phyloP scores from a whole-genome alignment of 306 rosid species.

The Fragaria iinumae region DNA sequence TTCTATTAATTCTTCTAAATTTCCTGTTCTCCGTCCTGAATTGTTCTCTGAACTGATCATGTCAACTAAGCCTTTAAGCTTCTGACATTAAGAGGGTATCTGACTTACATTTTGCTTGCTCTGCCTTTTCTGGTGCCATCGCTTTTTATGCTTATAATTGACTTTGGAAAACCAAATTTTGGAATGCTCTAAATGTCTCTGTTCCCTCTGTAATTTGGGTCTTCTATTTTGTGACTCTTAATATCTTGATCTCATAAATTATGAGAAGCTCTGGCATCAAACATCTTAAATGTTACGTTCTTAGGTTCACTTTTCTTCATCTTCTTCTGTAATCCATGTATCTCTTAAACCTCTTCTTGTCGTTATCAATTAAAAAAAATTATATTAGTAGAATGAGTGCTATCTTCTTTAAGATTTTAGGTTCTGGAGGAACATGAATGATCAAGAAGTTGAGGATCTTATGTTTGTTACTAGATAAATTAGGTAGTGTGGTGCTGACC shows the following conservation, averaged over 20 bases:
- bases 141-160: not conserved
- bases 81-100: not conserved
- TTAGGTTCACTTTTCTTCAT: not conserved
- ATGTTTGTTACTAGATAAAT: not conserved
- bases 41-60: not conserved
- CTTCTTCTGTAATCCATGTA: not conserved
- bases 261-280: not conserved
- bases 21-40: not conserved
- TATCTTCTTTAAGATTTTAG: not conserved
- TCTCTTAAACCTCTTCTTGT: not conserved
- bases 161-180: conserved; percentile 4
- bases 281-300: not conserved
- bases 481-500: not conserved
- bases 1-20: not conserved
- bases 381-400: not conserved
- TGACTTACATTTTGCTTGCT: not conserved
- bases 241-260: not conserved
- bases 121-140: conserved; percentile 8
- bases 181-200: not conserved
- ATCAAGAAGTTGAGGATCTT: not conserved
- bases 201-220: not conserved
- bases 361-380: not conserved
- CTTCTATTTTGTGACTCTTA: not conserved
- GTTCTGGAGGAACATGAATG: not conserved
- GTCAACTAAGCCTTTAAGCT: conserved; percentile 7